Evolutionary conservation across 805 yeast species (phyloP).

Genomic region (Saturnispora mendoncae): DNA sequence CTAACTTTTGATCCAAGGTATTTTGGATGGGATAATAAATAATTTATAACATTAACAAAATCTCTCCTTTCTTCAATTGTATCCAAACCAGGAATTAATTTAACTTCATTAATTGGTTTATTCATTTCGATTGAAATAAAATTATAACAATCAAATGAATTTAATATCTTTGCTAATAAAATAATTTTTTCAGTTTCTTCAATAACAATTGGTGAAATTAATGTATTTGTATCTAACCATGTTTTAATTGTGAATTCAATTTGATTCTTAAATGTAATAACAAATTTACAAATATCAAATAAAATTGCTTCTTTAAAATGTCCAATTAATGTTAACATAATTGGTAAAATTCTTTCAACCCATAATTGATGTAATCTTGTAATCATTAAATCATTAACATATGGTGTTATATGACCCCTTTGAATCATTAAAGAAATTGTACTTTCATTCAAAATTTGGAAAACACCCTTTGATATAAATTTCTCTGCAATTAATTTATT

Average conservation of each 20-base stretch:
- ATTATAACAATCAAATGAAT: constrained; percentile 42
- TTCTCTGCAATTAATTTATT: constrained; percentile 57
- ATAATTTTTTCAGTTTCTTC: constrained; percentile 66
- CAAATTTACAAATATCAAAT: constrained; percentile 58
- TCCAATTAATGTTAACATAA: constrained; percentile 49
- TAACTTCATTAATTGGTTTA: constrained; percentile 16
- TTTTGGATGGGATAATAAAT: constrained; percentile 79
- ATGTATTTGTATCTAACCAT: constrained; percentile 52
- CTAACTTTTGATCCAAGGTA: constrained; percentile 61
- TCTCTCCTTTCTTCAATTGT: constrained; percentile 48
- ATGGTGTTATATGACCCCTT: constrained; percentile 51
- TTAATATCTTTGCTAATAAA: constrained; percentile 50
- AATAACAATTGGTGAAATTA: constrained; percentile 37
- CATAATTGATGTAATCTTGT: constrained; percentile 57
- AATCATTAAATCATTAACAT: constrained; percentile 23
- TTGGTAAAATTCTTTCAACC: constrained; percentile 75
- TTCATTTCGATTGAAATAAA: constrained; percentile 27
- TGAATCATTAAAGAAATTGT: constrained; percentile 61
- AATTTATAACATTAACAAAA: constrained; percentile 53
- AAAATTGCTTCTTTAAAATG: constrained; percentile 54
- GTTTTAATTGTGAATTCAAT: constrained; percentile 51
- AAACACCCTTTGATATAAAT: constrained; percentile 54
- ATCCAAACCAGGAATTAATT: constrained; percentile 51
- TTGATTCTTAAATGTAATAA: constrained; percentile 56
- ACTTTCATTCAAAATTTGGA: constrained; percentile 62